Conservation (phyloP, 805 yeast genomes). For the Starmerella roubikii region DNA sequence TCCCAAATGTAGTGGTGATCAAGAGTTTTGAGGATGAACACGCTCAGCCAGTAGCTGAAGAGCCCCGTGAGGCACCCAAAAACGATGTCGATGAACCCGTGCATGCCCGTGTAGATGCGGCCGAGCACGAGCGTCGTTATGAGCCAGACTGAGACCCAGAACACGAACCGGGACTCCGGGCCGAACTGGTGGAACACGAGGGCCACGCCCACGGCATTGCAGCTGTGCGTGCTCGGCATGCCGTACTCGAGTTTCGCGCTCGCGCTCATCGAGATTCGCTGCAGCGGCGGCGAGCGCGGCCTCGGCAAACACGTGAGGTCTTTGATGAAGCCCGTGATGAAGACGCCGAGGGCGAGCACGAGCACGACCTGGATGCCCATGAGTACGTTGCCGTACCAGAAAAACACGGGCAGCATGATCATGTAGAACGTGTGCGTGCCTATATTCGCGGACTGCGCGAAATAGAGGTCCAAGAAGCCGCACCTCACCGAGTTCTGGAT, state of each 20-base stretch:
- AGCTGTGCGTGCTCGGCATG: slow-evolving; percentile 86
- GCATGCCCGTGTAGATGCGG: slow-evolving; percentile 93
- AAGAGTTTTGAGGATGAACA: slow-evolving; percentile 32
- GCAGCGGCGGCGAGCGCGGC: slow-evolving; percentile 83
- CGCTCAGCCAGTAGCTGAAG: slow-evolving; percentile 31
- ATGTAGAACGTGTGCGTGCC: slow-evolving; percentile 94
- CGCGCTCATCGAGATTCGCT: slow-evolving; percentile 78
- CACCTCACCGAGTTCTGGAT: slow-evolving; percentile 42
- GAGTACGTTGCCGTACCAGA: slow-evolving; percentile 58
- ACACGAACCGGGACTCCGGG: slow-evolving; percentile 2
- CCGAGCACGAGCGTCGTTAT: slow-evolving; percentile 59
- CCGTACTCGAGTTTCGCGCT: slow-evolving; percentile 91
- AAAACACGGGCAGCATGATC: slow-evolving; percentile 68
- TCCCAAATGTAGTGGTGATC: not conserved
- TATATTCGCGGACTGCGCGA: slow-evolving; percentile 75
- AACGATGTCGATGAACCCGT: slow-evolving; percentile 68
- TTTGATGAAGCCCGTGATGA: slow-evolving; percentile 56
- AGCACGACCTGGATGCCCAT: slow-evolving; percentile 48
- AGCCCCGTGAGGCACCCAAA: slow-evolving; percentile 57
- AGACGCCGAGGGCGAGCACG: slow-evolving; percentile 49
- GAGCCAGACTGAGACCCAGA: slow-evolving; percentile 30
- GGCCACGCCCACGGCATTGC: slow-evolving; percentile 79
- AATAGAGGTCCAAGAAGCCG: slow-evolving; percentile 51
- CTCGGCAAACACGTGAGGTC: slow-evolving; percentile 84
- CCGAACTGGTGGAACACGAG: slow-evolving; percentile 29